Percentiles rank a stretch among this genome's conserved stretches.
Conservation (phyloP, 257 asterid species). For the Nicotiana undulata region DNA sequence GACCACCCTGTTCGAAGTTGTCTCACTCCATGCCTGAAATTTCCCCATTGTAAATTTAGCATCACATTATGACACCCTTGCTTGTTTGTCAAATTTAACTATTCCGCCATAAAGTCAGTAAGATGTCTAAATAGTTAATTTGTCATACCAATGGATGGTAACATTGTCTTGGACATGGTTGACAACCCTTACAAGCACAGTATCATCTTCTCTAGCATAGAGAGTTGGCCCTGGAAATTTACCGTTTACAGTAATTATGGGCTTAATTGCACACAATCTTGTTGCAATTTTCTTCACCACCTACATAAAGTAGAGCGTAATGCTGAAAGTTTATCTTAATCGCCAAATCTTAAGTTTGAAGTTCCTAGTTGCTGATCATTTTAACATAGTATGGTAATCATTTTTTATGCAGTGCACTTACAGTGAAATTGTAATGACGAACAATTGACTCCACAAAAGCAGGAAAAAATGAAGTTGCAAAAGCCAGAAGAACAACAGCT, state of each 20-base stretch:
- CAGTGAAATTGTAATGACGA: slow-evolving; percentile 59
- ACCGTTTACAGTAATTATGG: slow-evolving; percentile 51
- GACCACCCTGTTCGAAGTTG: slow-evolving; percentile 74
- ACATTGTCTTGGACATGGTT: slow-evolving; percentile 61
- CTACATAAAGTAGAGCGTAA: slow-evolving; percentile 18
- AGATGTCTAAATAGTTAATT: not conserved
- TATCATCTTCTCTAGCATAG: slow-evolving; percentile 67
- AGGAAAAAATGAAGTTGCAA: slow-evolving; percentile 9
- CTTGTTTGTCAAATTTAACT: not conserved
- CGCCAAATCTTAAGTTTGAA: not conserved
- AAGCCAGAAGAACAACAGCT: slow-evolving; percentile 19
- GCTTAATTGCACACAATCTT: slow-evolving; percentile 48
- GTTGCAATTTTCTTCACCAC: slow-evolving; percentile 43
- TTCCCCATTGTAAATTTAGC: not conserved
- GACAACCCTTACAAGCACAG: slow-evolving; percentile 43
- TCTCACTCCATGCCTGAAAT: slow-evolving; percentile 65
- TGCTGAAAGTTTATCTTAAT: not conserved
- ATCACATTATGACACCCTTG: not conserved
- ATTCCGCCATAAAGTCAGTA: not conserved
- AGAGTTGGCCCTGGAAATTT: slow-evolving; percentile 75
- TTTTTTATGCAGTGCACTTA: slow-evolving; percentile 15
- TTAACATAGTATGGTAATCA: not conserved
- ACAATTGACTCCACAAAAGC: slow-evolving; percentile 24
- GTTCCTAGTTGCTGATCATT: not conserved
- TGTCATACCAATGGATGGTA: slow-evolving; percentile 55